Evolutionary conservation across 257 asterid genomes (phyloP).

Genomic region (Solanum bulbocastanum): DNA sequence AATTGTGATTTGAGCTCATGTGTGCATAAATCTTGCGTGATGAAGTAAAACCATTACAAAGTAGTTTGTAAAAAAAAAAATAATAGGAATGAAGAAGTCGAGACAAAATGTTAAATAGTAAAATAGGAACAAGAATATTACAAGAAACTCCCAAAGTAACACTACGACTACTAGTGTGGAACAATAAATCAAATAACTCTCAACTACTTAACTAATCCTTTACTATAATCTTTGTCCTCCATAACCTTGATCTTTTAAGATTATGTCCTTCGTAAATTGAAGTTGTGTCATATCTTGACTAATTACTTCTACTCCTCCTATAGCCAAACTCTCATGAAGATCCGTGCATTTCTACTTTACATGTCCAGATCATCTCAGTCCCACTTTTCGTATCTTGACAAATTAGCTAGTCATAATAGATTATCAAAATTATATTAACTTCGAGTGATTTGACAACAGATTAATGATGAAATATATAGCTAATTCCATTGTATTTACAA

Average conservation of each 20-base stretch:
- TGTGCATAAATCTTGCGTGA: neutral
- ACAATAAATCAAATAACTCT: rapidly evolving
- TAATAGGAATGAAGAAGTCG: neutral
- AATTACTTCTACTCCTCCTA: neutral
- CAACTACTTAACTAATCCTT: neutral
- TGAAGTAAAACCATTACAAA: neutral
- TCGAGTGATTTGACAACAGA: neutral
- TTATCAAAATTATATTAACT: neutral
- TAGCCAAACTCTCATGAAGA: neutral
- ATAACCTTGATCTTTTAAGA: neutral
- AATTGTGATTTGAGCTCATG: neutral
- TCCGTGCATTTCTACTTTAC: neutral
- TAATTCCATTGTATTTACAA: neutral
- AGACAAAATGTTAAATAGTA: neutral
- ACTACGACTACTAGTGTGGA: neutral
- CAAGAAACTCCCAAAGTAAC: neutral
- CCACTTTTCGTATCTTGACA: neutral
- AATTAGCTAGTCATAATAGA: neutral
- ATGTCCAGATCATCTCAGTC: neutral
- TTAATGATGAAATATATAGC: neutral
- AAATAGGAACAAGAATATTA: neutral
- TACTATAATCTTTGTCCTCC: neutral
- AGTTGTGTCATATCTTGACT: neutral
- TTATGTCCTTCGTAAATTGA: neutral
- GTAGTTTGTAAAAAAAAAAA: neutral